Conservation (phyloP, 2,329 filamentous ascomycete species). For the Xylariales sp. region DNA sequence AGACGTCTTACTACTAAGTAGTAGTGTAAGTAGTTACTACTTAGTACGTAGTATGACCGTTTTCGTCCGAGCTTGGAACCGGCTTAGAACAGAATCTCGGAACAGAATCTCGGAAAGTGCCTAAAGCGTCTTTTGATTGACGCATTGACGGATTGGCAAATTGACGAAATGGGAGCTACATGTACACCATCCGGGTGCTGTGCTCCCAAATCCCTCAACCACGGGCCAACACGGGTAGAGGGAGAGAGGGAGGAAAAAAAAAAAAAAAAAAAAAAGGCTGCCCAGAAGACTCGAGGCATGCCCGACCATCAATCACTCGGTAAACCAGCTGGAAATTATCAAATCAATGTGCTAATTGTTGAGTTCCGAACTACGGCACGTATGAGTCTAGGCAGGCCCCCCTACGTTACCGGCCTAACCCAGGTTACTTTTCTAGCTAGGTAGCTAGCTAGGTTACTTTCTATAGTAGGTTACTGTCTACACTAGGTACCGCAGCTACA, state of each 20-base stretch:
- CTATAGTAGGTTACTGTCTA: too few species aligned
- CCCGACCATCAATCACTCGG: background rate
- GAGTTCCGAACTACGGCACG: background rate
- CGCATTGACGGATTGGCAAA: conserved; percentile 25
- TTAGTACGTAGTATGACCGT: background rate
- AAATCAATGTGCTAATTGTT: background rate
- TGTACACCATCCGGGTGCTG: background rate
- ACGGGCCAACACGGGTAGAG: too few species aligned
- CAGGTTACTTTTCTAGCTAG: too few species aligned
- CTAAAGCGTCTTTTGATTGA: too few species aligned
- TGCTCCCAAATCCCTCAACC: conserved; percentile 30
- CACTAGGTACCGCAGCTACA: conserved; percentile 2
- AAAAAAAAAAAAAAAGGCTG: background rate
- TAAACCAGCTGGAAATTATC: conserved; percentile 7
- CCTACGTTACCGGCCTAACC: background rate
- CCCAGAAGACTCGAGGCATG: conserved; percentile 1
- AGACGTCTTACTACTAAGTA: conserved; percentile 19
- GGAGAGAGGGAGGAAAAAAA: background rate
- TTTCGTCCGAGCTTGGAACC: too few species aligned
- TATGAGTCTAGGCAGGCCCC: background rate
- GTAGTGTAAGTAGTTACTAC: background rate
- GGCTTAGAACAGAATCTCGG: background rate
- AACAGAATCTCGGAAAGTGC: background rate
- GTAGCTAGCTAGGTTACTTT: too few species aligned
- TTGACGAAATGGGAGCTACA: conserved; percentile 3